A percentile compares a stretch with the other conserved stretches of the same genome.
Evolutionary conservation across 2,329 filamentous ascomycete genomes (phyloP).

Genomic region (Clarireedia monteithiana): DNA sequence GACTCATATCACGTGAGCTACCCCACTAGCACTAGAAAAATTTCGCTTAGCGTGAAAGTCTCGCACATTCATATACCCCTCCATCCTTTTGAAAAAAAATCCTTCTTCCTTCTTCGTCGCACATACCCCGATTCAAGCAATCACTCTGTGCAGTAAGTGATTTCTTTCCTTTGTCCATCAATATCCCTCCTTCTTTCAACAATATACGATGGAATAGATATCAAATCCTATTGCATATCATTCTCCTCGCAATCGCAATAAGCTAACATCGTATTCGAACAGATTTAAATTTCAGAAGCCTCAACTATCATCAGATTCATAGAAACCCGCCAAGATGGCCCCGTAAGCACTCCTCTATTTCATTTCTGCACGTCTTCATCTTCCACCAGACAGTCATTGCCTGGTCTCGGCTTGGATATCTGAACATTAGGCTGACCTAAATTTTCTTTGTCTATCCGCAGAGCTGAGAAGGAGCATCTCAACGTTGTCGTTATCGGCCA

Average conservation of each 20-base stretch:
- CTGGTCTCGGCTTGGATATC: no score
- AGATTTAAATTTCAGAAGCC: constrained; percentile 21
- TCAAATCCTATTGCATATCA: neutral
- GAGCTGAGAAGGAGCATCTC: constrained; percentile 68
- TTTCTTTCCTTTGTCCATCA: neutral
- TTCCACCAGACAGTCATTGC: no score
- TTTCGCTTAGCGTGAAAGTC: neutral
- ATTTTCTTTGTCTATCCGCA: constrained; percentile 7
- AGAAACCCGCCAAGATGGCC: constrained; percentile 29
- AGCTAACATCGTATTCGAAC: constrained; percentile 16
- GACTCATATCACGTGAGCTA: neutral
- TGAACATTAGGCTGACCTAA: no score
- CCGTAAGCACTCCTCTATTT: no score
- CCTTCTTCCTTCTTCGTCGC: constrained; percentile 16
- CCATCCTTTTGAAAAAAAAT: constrained; percentile 3
- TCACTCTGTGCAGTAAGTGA: constrained; percentile 27
- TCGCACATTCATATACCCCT: constrained; percentile 5
- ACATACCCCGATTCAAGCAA: constrained; percentile 29
- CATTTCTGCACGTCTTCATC: no score
- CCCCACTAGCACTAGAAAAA: constrained; percentile 8
- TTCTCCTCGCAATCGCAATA: neutral
- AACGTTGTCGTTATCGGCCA: constrained; percentile 99
- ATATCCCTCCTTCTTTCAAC: neutral
- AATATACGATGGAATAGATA: neutral
- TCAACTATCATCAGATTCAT: constrained; percentile 20